Percentiles rank a stretch among this genome's conserved stretches.
Conservation (phyloP, 177 flowering plant genomes). For the Vitis hybrid region DNA sequence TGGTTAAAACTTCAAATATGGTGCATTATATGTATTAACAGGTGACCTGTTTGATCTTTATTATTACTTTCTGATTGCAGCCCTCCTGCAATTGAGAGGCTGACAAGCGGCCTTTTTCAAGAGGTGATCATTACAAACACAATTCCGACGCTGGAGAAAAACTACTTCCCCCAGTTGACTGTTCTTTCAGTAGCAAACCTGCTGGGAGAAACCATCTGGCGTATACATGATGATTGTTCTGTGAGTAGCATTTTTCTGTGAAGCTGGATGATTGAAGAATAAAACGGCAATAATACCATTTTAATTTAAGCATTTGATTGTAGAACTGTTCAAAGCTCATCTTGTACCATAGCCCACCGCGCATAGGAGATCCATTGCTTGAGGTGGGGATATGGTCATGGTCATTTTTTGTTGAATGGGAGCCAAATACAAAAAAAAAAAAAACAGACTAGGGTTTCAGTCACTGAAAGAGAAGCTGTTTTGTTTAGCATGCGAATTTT, state of each 20-base stretch:
- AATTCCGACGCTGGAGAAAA: conserved; percentile 54
- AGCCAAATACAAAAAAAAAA: too few relatives aligned
- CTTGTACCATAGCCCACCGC: too few relatives aligned
- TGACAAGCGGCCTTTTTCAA: conserved; percentile 70
- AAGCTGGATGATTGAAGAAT: neutral
- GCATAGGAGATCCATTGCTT: too few relatives aligned
- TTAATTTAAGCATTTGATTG: neutral
- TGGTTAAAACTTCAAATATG: too few relatives aligned
- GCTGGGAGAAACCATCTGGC: conserved; percentile 75
- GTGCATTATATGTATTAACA: neutral
- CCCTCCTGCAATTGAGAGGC: conserved; percentile 74
- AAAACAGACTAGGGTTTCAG: too few relatives aligned
- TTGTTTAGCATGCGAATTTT: too few relatives aligned
- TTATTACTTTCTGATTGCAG: conserved; percentile 28
- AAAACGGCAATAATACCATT: neutral
- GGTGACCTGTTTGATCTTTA: neutral
- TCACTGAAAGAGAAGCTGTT: too few relatives aligned
- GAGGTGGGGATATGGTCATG: too few relatives aligned
- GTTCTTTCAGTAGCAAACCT: conserved; percentile 69
- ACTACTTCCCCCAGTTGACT: conserved; percentile 70
- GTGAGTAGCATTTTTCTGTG: conserved; percentile 71
- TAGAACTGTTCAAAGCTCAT: too few relatives aligned
- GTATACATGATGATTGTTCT: conserved; percentile 67
- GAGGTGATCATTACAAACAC: conserved; percentile 75
- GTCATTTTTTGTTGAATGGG: too few relatives aligned